These are phyloP conservation scores for Aspergillus egyptiacus DNA, from an alignment of 495 filamentous ascomycete species.

Conservation along the genomic window DNA sequence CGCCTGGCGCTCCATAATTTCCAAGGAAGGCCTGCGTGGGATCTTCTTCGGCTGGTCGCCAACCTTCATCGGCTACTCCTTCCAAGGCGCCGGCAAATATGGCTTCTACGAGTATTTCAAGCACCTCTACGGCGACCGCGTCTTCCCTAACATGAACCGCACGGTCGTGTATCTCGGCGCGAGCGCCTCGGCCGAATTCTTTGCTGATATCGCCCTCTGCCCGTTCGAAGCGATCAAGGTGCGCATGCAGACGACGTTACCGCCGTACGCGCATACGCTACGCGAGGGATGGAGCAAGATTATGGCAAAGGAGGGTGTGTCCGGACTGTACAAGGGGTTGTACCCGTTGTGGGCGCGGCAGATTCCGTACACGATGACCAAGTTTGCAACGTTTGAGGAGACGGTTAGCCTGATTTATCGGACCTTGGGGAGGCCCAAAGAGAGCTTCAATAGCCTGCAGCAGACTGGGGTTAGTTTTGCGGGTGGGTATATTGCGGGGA, in stretches of 20 bases:
- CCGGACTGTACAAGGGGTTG: slow-evolving; percentile 61
- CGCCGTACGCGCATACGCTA: slow-evolving; percentile 56
- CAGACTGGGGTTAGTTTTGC: slow-evolving; percentile 66
- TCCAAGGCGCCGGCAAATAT: slow-evolving; percentile 74
- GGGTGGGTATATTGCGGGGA: slow-evolving; percentile 67
- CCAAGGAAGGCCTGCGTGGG: slow-evolving; percentile 59
- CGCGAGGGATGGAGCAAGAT: slow-evolving; percentile 59
- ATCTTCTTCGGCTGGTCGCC: slow-evolving; percentile 70
- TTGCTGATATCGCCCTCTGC: slow-evolving; percentile 63
- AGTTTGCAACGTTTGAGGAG: slow-evolving; percentile 70
- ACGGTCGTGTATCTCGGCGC: slow-evolving; percentile 61
- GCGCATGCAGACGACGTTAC: slow-evolving; percentile 65
- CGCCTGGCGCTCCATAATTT: slow-evolving; percentile 61
- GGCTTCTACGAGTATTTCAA: slow-evolving; percentile 75
- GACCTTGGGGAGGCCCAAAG: slow-evolving; percentile 59
- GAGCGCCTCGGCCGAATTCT: slow-evolving; percentile 60
- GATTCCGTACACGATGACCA: slow-evolving; percentile 72
- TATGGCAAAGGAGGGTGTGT: slow-evolving; percentile 51
- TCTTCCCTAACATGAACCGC: slow-evolving; percentile 57
- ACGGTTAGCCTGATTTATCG: slow-evolving; percentile 59
- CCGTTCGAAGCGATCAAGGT: slow-evolving; percentile 69
- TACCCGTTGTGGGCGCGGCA: slow-evolving; percentile 66
- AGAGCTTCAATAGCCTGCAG: slow-evolving; percentile 52
- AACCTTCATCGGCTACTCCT: slow-evolving; percentile 62
- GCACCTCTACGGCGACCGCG: slow-evolving; percentile 58